Evolutionary conservation across 805 yeast genomes (phyloP), one percentile per base, ranked within the genome.

Genomic region (Soucietia sequanensis): DNA sequence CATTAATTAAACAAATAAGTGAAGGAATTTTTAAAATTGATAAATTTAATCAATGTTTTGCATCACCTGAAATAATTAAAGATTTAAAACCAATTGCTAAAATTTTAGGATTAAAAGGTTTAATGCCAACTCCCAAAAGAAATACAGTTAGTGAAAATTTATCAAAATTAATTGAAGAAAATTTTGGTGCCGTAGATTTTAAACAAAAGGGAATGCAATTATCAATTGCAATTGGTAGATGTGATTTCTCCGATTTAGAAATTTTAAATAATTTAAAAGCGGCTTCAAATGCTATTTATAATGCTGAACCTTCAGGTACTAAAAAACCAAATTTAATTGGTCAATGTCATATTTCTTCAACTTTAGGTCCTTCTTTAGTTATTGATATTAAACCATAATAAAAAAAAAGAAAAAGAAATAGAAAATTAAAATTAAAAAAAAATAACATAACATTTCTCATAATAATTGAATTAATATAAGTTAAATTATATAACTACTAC

Each of bases 51-150:
- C 81, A 81, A 51, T 79, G 88, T 30, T 81, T 83, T 54, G 95
- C 96, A 5, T 83, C 96, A 2, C 86, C 95, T 1, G 96, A 86
- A 23, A 77, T 88, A 38, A 75, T 75, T 15, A 60, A 75, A n/a
- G 70, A 72, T 17, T 68, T 93, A 44, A 73, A 72, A 43, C 70
- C 76, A 38, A 65, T 87, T 15, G 96, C 93, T n/a, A 77, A 89
- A 52, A 65, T 75, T 8, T 72, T 93, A 48, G 98, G 98, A 39
- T 95, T 95, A 21, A 79, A 72, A 52, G 95, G 95, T 16, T 71
- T 93, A 47, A 82, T 90, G 85, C 98, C 99, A 30, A 74, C 76
- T 28, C 80, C 76, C 10, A 89, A 88, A 65, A 84, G 80, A 54
- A 95, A 95, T 12, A 89, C 96, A 1, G 93, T 91, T 6, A 66